These are phyloP conservation scores for Ciborinia camelliae DNA, from an alignment of 2,329 filamentous ascomycete genomes.

Conservation along the genomic window DNA sequence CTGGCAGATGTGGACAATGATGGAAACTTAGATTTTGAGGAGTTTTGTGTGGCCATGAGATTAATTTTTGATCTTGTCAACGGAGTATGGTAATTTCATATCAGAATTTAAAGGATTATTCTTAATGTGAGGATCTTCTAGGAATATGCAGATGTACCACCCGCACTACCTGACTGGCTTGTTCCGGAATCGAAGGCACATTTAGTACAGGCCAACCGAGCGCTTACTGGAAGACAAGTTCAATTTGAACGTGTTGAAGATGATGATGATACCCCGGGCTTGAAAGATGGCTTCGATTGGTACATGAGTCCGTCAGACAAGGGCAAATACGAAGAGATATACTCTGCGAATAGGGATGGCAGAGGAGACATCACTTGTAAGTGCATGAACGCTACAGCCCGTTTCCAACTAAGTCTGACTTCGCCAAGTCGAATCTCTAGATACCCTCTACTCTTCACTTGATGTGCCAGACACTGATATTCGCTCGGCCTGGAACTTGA, in stretches of 20 bases:
- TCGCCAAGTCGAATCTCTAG: conserved; percentile 65
- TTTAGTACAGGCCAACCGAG: conserved; percentile 77
- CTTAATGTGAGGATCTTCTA: conserved; percentile 38
- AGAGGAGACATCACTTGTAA: conserved; percentile 78
- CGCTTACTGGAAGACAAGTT: conserved; percentile 73
- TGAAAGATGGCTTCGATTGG: conserved; percentile 98
- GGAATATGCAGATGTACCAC: conserved; percentile 90
- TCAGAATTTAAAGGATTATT: not conserved
- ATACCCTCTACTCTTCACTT: conserved; percentile 79
- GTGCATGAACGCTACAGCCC: conserved; percentile 36
- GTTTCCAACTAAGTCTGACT: conserved; percentile 1
- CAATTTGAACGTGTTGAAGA: conserved; percentile 84
- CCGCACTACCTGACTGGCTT: conserved; percentile 86
- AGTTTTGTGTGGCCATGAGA: conserved; percentile 98
- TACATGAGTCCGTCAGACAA: conserved; percentile 95
- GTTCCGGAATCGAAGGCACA: conserved; percentile 93
- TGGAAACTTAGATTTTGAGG: conserved; percentile 96
- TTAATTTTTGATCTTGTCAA: conserved; percentile 97
- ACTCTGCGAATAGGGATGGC: conserved; percentile 83
- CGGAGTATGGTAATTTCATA: conserved; percentile 56
- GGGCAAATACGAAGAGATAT: conserved; percentile 94
- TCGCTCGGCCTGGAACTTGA: conserved; percentile 91
- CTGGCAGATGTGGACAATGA: conserved; percentile 96
- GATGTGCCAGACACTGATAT: conserved; percentile 75
- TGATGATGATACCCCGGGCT: conserved; percentile 74